Evolutionary conservation across 164 flowering plant species (phyloP).

Genomic region (Kalanchoe fedtschenkoi): DNA sequence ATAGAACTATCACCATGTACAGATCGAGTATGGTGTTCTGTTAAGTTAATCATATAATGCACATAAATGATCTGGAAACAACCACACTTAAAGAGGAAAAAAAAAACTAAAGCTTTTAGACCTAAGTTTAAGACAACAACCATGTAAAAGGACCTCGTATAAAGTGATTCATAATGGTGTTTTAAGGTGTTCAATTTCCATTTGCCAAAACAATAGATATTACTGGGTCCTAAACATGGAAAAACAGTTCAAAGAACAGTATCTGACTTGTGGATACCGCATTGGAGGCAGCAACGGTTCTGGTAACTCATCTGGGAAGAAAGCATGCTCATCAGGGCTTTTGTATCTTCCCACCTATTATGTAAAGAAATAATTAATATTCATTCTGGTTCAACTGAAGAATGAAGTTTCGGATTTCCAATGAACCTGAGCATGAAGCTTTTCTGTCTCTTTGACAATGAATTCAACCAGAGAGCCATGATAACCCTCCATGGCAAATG

Average conservation of each 20-base stretch:
- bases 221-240: background rate
- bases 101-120: background rate
- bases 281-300: slow-evolving; percentile 75
- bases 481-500: slow-evolving; percentile 55
- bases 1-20: background rate
- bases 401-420: background rate
- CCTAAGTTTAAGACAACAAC: background rate
- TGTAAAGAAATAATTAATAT: background rate
- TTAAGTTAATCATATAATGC: background rate
- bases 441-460: slow-evolving; percentile 78
- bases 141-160: background rate
- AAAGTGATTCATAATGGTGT: background rate
- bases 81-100: background rate
- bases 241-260: background rate
- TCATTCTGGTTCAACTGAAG: background rate
- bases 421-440: slow-evolving; percentile 75
- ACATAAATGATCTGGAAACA: too few relatives aligned
- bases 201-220: background rate
- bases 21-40: background rate
- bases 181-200: background rate
- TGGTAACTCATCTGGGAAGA: slow-evolving; percentile 66
- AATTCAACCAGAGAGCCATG: slow-evolving; percentile 73
- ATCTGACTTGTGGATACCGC: slow-evolving; percentile 66
- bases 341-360: slow-evolving; percentile 77
- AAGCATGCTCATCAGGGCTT: slow-evolving; percentile 96